phyloP scores from a whole-genome alignment of 2,329 filamentous ascomycete species.

The Chaetomiaceae sp. region DNA sequence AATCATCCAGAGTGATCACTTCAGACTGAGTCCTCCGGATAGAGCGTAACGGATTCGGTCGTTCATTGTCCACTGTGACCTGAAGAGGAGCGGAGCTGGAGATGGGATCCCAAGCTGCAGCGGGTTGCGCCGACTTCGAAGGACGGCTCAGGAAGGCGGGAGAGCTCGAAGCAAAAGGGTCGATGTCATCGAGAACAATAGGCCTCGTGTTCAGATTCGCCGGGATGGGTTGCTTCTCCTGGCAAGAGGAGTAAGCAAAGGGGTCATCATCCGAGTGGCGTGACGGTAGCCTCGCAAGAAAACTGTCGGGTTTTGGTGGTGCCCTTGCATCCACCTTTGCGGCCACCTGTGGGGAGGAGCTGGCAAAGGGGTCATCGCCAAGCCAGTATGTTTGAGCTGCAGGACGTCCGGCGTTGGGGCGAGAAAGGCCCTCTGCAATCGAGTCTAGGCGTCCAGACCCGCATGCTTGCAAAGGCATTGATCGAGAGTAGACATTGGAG shows the following conservation, averaged over 20 bases:
- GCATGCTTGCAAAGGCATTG: no score
- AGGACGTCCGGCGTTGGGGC: neutral
- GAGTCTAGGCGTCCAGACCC: no score
- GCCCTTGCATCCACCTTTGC: neutral
- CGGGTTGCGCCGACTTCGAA: constrained; percentile 23
- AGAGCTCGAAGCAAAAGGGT: constrained; percentile 15
- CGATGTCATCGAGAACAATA: constrained; percentile 7
- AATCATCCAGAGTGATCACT: constrained; percentile 37
- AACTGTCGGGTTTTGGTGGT: no score
- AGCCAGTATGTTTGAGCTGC: neutral
- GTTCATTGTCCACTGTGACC: constrained; percentile 15
- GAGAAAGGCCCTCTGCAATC: neutral
- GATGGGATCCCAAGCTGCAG: constrained; percentile 45
- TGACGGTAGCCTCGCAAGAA: neutral
- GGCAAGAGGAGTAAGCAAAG: neutral
- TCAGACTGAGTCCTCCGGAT: constrained; percentile 24
- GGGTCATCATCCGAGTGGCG: neutral
- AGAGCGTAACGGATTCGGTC: neutral
- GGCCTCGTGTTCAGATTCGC: neutral
- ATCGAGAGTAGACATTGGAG: no score
- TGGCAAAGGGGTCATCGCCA: constrained; percentile 4
- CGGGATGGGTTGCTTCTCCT: neutral
- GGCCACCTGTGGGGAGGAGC: constrained; percentile 12
- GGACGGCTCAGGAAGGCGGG: constrained; percentile 20
- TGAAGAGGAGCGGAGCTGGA: constrained; percentile 48